Evolutionary conservation across 2,329 filamentous ascomycete species (phyloP).

Genomic region (Sarocladiaceae sp.): DNA sequence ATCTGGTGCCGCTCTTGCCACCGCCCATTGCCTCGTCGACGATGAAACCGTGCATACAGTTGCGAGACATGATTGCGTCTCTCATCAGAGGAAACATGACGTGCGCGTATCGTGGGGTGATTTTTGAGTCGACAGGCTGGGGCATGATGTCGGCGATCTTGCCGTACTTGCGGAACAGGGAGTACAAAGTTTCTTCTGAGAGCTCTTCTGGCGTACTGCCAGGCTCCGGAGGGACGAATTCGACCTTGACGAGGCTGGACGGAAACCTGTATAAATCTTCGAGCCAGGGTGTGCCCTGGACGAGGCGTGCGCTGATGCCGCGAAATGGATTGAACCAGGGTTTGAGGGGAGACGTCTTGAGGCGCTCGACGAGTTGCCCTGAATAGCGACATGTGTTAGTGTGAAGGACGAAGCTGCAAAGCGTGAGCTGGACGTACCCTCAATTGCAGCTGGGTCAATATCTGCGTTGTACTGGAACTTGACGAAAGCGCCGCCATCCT

Average conservation of each 20-base stretch:
- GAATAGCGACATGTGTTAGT: slow-evolving; percentile 12
- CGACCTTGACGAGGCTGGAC: slow-evolving; percentile 67
- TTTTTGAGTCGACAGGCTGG: slow-evolving; percentile 81
- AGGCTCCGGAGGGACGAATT: slow-evolving; percentile 70
- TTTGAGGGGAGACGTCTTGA: slow-evolving; percentile 65
- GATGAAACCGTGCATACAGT: slow-evolving; percentile 82
- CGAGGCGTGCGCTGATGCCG: slow-evolving; percentile 62
- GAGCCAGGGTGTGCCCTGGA: slow-evolving; percentile 84
- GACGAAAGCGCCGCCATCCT: slow-evolving; percentile 90
- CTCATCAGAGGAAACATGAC: slow-evolving; percentile 69
- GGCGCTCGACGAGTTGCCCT: slow-evolving; percentile 52
- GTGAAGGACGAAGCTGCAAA: not conserved
- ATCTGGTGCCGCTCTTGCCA: slow-evolving; percentile 64
- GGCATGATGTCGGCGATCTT: slow-evolving; percentile 81
- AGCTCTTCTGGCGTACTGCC: slow-evolving; percentile 71
- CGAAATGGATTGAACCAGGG: slow-evolving; percentile 88
- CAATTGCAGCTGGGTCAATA: slow-evolving; percentile 33
- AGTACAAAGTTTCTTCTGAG: slow-evolving; percentile 80
- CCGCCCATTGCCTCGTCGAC: slow-evolving; percentile 65
- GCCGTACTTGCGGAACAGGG: slow-evolving; percentile 81
- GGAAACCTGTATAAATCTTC: slow-evolving; percentile 86
- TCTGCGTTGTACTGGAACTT: slow-evolving; percentile 59
- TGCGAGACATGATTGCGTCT: slow-evolving; percentile 80
- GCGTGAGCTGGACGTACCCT: slow-evolving; percentile 24
- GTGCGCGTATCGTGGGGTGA: slow-evolving; percentile 71